Base-by-base conservation (phyloP, 345 rosid genomes). In the Raphanus sativus region DNA sequence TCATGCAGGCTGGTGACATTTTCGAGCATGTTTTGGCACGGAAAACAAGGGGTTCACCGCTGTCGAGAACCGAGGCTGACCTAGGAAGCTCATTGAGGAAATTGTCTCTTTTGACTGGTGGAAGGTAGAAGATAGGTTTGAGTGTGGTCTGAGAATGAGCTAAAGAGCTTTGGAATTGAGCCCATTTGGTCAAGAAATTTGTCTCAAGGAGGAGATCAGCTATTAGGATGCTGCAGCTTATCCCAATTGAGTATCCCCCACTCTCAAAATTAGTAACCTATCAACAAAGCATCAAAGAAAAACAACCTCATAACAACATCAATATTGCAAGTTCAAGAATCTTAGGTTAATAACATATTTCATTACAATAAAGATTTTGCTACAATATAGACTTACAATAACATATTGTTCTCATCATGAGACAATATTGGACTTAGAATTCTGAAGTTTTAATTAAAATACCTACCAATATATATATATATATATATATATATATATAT, bases 171-270 rank as follows among this genome's bases (percentile, higher is more conserved):
- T 91, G 98, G 59, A 84, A 81, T 48, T 86, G 7, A 62, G 84
- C 81, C 97, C 97, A 90, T 77, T 54, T 85, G 65, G 73, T 71
- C 12, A 90, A 81, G 77, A 90, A 89, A 33, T 80, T 79, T 8
- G 81, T 83, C 63, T 26, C 79, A 69, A 33, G 69, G 29, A 87
- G 48, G 29, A 88, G 0, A 54, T 91, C 97, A 67, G 88, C 89
- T 62, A 94, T 40, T 52, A 94, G 69, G 56, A 94, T 71, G 71
- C 93, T 94, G 81, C 93, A 88, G 81, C 96, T 91, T 38, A 91
- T 79, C 68, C 97, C 98, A 71, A 94, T 64, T 3, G 97, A 89
- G 73, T 91, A 91, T 58, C 98, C 98, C 4, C 98, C 94, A 33
- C 95, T 87, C 77, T 85, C 82, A 76, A 94, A 94, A 80, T 89